Conservation (phyloP, 2,329 filamentous ascomycete species). For the Lomentospora prolificans region DNA sequence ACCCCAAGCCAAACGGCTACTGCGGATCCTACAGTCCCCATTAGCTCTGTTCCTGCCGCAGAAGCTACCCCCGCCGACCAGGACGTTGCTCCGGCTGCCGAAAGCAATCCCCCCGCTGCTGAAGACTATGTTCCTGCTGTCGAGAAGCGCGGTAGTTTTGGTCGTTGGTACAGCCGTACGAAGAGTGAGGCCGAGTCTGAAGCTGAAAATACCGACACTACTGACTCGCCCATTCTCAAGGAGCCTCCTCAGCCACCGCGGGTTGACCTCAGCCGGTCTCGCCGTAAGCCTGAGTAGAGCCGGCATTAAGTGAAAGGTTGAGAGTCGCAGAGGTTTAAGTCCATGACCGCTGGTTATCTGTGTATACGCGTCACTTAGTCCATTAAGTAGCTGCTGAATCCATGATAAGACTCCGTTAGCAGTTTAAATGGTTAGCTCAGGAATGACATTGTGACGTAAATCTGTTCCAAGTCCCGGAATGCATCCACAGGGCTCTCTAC, state of each 20-base stretch:
- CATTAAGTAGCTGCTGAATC: too few species aligned
- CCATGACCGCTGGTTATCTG: too few species aligned
- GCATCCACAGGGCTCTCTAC: too few species aligned
- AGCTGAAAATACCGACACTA: slow-evolving; percentile 11
- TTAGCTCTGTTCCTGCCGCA: not conserved
- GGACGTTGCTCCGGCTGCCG: not conserved
- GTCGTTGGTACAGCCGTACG: slow-evolving; percentile 12
- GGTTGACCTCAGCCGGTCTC: not conserved
- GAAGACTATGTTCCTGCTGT: not conserved
- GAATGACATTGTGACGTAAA: too few species aligned
- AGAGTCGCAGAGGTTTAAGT: too few species aligned
- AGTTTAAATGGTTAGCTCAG: too few species aligned
- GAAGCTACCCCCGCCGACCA: not conserved
- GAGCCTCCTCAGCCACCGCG: not conserved
- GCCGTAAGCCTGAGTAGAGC: not conserved
- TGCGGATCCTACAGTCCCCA: not conserved
- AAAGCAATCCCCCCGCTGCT: not conserved
- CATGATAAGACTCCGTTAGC: too few species aligned
- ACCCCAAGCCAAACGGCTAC: slow-evolving; percentile 1
- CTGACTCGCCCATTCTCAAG: slow-evolving; percentile 7
- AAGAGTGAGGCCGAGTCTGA: slow-evolving; percentile 11
- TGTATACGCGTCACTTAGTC: too few species aligned
- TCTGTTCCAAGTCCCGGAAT: too few species aligned
- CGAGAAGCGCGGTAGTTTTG: slow-evolving; percentile 7
- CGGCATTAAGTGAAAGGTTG: too few species aligned